Base-by-base conservation (phyloP, 2,329 filamentous ascomycete genomes). In the Myriangium duriaei region DNA sequence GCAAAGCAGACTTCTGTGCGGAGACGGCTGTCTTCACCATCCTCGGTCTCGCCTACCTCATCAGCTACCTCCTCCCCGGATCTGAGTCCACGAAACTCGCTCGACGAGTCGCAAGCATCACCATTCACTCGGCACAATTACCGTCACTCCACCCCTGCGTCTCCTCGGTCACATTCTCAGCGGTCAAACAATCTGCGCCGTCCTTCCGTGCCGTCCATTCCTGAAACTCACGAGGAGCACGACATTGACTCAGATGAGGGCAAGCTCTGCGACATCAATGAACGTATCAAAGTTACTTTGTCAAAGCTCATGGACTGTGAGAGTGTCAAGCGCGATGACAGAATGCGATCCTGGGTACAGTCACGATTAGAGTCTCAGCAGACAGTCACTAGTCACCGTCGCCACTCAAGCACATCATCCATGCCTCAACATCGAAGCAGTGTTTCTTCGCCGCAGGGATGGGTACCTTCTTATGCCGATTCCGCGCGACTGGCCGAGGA, bases 301-400 rank as follows among this genome's bases (percentile, higher is more conserved):
- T 72, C 68, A 9, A 67, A 70, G 41, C 55, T 73, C 1, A 53
- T 73, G 38, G 72, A 72, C 45, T 69, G 66, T 32, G 64, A 68
- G 11, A 60, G 59, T 29, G 68, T 70, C 3, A 61, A 59, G 29
- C 49, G 55, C 7, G 67, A 72, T 50, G 50, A 55, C 1, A 60
- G 60, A 42, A 62, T 63, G 46, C 58, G 69, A 29, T 53, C 54
- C 11, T 72, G 67, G 66, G 62, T 72, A 10, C 69, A 72, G 46
- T 59, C 58, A 4, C 56, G 64, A 32, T 54, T 73, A 32, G 68
- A 71, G 39, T 62, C 65, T 2, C 68, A 72, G 48, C 60, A 59
- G 43, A 65, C 72, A 50, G 58, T 67, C 36, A 62, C 61, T 39
- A 51, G 57, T 31, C 53, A 59, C 32, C 53, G 58, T 24, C 54